Base-by-base conservation (phyloP, 352 stramenopile genomes). In the Pythium phragmitis region DNA sequence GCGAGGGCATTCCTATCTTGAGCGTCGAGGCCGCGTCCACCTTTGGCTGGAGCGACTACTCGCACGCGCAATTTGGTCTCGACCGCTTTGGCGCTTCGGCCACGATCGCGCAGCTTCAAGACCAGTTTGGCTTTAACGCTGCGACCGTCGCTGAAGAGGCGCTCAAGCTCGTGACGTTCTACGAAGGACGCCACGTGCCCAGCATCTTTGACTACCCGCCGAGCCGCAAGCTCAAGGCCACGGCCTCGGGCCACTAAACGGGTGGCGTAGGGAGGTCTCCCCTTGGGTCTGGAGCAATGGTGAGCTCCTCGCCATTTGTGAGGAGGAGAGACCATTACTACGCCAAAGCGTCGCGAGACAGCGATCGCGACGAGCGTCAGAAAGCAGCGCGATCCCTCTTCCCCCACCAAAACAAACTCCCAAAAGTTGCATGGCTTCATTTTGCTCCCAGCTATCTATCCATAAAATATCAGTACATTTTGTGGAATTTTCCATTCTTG, bases 1-100 rank as follows among this genome's bases (percentile, higher is more conserved):
- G 91, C 21, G 96, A 98, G 69, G 87, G 94, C 71, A 86, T 98
- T 60, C 97, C 97, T 7, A 85, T 97, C 4, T 77, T 99, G 62
- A 96, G 89, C 63, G 93, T 99, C 17, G 98, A 99, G 73, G 98
- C 98, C 42, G 89, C 89, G 14, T 72, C 88, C 23, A 93, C 89
- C 26, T 89, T 97, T 68, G 97, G 97, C 70, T 99, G 97, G 97
- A 80, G 88, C 74, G 91, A 96, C 65, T 99, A 98, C 80, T 94
- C 91, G 61, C 97, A 99, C 84, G 76, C 87, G 50, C 92, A 98
- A 69, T 98, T 96, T 57, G 88, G 90, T 43, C 72, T 97, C 13
- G 75, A 93, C 74, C 89, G 85, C 68, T 98, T 97, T 68, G 91
- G 91, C 39, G 76, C 88, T 21, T 97, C 90, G 49, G 92, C 81